phyloP scores from a whole-genome alignment of 768 basidiomycete genomes.

The Macrolepiota albuminosa region DNA sequence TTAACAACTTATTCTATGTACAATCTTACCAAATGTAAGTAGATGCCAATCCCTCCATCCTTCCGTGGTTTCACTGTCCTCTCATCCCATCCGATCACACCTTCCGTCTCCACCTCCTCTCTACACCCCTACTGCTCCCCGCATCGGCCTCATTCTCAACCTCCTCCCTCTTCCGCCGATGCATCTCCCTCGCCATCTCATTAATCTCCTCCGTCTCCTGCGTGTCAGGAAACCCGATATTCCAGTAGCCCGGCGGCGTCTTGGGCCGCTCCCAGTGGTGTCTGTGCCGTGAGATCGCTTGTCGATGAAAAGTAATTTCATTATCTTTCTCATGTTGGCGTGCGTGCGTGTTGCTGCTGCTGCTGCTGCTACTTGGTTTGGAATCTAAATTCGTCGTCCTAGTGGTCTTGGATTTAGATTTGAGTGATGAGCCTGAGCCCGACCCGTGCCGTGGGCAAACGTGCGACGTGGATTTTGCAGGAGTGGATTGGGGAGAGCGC shows the following conservation, averaged over 20 bases:
- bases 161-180: slow-evolving; percentile 53
- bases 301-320: slow-evolving; percentile 51
- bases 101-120: no score
- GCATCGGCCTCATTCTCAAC: slow-evolving; percentile 48
- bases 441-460: slow-evolving; percentile 22
- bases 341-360: not conserved
- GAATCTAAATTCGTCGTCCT: not conserved
- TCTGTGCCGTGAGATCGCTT: slow-evolving; percentile 68
- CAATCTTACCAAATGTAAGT: not conserved
- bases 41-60: not conserved
- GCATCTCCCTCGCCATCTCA: slow-evolving; percentile 65
- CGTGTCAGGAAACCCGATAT: slow-evolving; percentile 85
- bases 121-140: slow-evolving; percentile 32
- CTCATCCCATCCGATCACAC: no score
- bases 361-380: not conserved
- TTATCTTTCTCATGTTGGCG: slow-evolving; percentile 18
- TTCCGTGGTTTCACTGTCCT: not conserved
- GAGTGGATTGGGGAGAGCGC: slow-evolving; percentile 52
- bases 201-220: slow-evolving; percentile 81
- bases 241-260: slow-evolving; percentile 88
- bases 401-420: not conserved
- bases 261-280: slow-evolving; percentile 63
- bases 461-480: slow-evolving; percentile 13
- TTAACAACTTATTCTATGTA: not conserved
- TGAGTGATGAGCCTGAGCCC: slow-evolving; percentile 4